Evolutionary conservation across 169 alveolate genomes (phyloP).

Genomic region (Perkinsus chesapeaki): DNA sequence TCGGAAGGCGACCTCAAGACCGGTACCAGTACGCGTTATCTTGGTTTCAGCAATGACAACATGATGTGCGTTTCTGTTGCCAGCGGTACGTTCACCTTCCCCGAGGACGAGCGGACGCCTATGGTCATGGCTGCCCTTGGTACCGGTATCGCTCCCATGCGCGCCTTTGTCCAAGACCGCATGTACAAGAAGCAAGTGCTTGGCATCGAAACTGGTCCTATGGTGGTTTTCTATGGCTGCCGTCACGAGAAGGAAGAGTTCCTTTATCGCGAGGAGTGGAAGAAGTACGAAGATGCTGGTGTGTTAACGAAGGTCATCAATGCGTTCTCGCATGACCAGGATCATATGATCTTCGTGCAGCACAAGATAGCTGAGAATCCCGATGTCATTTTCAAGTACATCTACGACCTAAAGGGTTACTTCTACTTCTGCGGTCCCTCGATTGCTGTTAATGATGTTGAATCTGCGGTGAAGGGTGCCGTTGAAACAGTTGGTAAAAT

Average conservation of each 20-base stretch:
- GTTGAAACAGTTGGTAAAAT: not conserved
- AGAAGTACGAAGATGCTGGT: conserved; percentile 39
- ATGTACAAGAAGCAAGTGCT: conserved; percentile 18
- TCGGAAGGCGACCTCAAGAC: not conserved
- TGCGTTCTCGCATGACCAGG: conserved; percentile 53
- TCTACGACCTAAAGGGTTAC: conserved; percentile 25
- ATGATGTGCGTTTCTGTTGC: conserved; percentile 3
- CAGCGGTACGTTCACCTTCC: conserved; percentile 39
- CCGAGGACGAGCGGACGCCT: conserved; percentile 39
- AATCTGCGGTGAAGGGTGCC: not conserved
- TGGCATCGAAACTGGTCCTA: conserved; percentile 38
- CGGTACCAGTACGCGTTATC: not conserved
- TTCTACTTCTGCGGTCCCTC: conserved; percentile 36
- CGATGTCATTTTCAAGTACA: conserved; percentile 13
- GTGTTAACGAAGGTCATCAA: conserved; percentile 35
- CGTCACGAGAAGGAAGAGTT: conserved; percentile 44
- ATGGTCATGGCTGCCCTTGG: conserved; percentile 55
- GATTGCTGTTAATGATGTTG: not conserved
- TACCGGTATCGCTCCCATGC: conserved; percentile 57
- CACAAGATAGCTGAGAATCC: conserved; percentile 30
- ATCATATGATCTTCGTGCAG: conserved; percentile 53
- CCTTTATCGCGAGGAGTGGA: conserved; percentile 42
- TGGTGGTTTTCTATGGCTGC: conserved; percentile 48
- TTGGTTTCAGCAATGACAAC: not conserved
- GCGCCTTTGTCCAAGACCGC: conserved; percentile 50